These are phyloP conservation scores for Collybia sp. DNA, from an alignment of 768 basidiomycete genomes.

Conservation along the genomic window DNA sequence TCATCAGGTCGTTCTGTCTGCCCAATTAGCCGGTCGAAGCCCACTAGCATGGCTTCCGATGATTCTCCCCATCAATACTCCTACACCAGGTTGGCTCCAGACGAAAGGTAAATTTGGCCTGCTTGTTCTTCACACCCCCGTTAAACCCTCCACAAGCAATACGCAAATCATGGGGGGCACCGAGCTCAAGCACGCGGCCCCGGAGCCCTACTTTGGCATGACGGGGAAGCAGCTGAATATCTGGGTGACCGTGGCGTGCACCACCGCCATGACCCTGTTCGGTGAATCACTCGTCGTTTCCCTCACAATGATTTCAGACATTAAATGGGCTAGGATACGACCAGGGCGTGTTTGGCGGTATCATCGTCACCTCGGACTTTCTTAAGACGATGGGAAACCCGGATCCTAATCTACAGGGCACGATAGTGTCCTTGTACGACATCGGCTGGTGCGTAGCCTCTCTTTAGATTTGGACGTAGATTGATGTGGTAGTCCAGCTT, in stretches of 20 bases:
- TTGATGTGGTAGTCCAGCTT: slow-evolving; percentile 22
- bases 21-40: background rate
- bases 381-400: slow-evolving; percentile 44
- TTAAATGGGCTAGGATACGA: slow-evolving; percentile 35
- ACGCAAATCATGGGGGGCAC: slow-evolving; percentile 6
- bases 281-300: slow-evolving; percentile 20
- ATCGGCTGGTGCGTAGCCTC: slow-evolving; percentile 36
- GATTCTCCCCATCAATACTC: slow-evolving; percentile 6
- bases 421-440: slow-evolving; percentile 47
- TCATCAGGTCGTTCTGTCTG: too few species aligned
- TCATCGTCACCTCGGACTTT: slow-evolving; percentile 43
- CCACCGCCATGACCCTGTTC: slow-evolving; percentile 47
- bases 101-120: slow-evolving; percentile 3
- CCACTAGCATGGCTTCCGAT: slow-evolving; percentile 9
- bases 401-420: slow-evolving; percentile 37
- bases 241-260: slow-evolving; percentile 47
- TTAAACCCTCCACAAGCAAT: slow-evolving; percentile 1
- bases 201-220: slow-evolving; percentile 35
- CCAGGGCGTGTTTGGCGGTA: slow-evolving; percentile 50
- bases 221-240: slow-evolving; percentile 38
- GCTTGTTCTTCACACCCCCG: background rate
- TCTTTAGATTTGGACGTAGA: background rate
- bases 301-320: background rate
- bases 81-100: slow-evolving; percentile 14
- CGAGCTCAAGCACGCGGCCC: background rate